Base-by-base conservation (phyloP, 2,329 filamentous ascomycete species). In the Aspergillus japonicus region DNA sequence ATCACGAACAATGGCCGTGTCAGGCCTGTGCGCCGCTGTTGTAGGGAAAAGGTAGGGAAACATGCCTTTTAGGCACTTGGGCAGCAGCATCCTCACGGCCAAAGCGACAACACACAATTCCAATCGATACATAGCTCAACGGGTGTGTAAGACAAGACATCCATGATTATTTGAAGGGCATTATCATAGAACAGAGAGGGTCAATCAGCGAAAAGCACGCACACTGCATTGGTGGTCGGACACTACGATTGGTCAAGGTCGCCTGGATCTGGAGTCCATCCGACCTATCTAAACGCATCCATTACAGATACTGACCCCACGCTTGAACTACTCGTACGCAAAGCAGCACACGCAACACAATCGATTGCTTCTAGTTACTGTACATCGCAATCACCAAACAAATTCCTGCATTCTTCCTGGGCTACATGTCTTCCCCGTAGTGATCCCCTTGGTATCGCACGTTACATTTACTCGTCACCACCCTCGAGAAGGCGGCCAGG, bases 321-420 rank as follows among this genome's bases (percentile, higher is more conserved):
- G 53, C 53, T 29, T 29, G 53, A 35, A 31, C 53, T 23, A 29
- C 26, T 29, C 26, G 2, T 29, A 56, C 47, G 56, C 54, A 63
- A 56, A 63, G 50, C 56, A 60, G 60, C 53, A 63, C 53, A 55
- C 54, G 61, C 62, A 66, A 64, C 60, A 54, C 53, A 57, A 59
- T 66, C 65, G 64, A 68, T 68, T 68, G 66, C 75, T 75, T 77
- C 75, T 77, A 76, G 68, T 69, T 76, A 76, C 72, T 77, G 71
- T 77, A 77, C 75, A 77, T 64, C 64, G 69, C 68, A 73, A 72
- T 68, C 69, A 64, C 61, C 62, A 55, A 61, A 65, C 63, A 68
- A 67, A 70, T 64, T 65, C 64, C 31, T 47, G 47, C 58, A 58
- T 52, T 44, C 53, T 52, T 60, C 58, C 54, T 53, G 50, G 52